phyloP scores from a whole-genome alignment of 306 rosid genomes.

The Cucurbita moschata region DNA sequence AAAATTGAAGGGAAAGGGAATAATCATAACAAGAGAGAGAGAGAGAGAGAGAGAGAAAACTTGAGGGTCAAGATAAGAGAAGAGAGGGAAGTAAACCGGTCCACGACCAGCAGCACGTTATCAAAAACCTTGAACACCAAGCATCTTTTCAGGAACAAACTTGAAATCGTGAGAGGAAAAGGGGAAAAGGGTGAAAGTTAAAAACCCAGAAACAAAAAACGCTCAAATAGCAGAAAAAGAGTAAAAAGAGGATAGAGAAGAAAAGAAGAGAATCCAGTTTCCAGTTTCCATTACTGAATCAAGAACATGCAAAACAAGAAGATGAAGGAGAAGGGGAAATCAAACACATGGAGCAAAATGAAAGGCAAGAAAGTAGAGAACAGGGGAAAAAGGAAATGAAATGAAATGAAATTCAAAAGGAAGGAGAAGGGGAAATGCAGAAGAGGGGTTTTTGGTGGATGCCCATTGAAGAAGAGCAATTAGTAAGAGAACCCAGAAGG shows the following conservation, averaged over 20 bases:
- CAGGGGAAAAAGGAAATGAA: not conserved
- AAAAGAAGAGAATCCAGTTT: not conserved
- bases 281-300: not conserved
- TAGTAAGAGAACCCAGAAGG: not conserved
- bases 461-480: not conserved
- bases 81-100: not conserved
- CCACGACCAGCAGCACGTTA: conserved; percentile 6
- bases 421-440: not conserved
- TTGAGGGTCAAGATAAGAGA: conserved; percentile 3
- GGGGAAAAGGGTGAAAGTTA: not conserved
- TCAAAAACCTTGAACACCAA: conserved; percentile 3
- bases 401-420: not conserved
- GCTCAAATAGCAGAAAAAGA: not conserved
- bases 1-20: conserved; percentile 15
- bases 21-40: not conserved
- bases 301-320: not conserved
- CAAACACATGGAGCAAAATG: not conserved
- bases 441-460: not conserved
- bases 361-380: not conserved
- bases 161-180: not conserved
- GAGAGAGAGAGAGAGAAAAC: not conserved
- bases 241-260: not conserved
- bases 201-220: not conserved
- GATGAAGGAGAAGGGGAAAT: not conserved
- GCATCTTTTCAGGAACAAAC: conserved; percentile 7